Conservation (phyloP, 2,329 filamentous ascomycete genomes). For the Trichoderma atroviride region DNA sequence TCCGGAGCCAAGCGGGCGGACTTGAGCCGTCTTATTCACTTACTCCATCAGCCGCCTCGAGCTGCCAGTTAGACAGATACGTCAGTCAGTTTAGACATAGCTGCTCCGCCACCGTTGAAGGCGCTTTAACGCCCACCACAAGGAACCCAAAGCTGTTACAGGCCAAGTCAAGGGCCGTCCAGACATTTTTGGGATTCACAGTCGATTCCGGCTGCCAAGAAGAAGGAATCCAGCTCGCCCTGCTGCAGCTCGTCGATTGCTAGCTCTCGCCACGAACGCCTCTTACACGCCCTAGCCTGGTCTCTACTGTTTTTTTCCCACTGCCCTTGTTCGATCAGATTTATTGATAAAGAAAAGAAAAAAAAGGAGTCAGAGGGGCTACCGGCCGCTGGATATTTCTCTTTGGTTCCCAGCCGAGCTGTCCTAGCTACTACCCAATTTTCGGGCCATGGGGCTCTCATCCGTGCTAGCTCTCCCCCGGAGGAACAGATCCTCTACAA, state of each 20-base stretch:
- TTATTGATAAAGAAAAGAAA: background rate
- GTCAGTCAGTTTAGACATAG: background rate
- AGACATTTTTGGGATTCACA: background rate
- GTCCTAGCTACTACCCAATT: slow-evolving; percentile 1
- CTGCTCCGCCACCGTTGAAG: slow-evolving; percentile 1
- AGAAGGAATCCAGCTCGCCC: background rate
- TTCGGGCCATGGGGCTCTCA: slow-evolving; percentile 24
- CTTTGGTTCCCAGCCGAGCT: slow-evolving; percentile 1
- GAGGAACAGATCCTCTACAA: slow-evolving; percentile 26
- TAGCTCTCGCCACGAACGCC: background rate
- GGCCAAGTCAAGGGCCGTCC: background rate
- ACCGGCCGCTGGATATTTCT: slow-evolving; percentile 7
- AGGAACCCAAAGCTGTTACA: background rate
- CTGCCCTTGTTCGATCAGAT: background rate
- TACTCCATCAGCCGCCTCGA: slow-evolving; percentile 1
- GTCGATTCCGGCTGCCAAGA: background rate
- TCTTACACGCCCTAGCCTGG: background rate
- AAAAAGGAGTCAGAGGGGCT: slow-evolving; percentile 1
- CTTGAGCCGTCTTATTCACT: slow-evolving; percentile 6
- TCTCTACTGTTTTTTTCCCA: background rate
- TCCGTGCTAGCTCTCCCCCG: slow-evolving; percentile 26
- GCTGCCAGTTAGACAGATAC: background rate
- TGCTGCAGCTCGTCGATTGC: background rate
- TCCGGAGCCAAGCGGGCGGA: background rate
- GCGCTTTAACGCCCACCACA: background rate